Base-by-base conservation (phyloP, 495 filamentous ascomycete species). In the Apiosordaria backusii region DNA sequence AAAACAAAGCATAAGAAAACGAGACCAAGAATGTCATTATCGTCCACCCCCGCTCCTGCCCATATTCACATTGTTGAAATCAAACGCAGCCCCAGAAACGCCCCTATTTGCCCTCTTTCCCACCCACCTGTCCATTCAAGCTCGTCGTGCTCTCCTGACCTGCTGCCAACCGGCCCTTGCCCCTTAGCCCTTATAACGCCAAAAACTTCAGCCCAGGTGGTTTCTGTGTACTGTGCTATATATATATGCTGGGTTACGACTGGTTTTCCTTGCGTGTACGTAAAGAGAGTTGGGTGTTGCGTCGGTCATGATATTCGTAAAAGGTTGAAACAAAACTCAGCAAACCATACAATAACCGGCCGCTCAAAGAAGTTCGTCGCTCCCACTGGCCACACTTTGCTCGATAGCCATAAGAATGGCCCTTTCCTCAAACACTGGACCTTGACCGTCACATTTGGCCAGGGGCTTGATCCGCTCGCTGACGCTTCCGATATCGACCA, bases 391-490 rank as follows among this genome's bases (percentile, higher is more conserved):
- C 18, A 86, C 87, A 72, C 91, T 92, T 68, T 88, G 85, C 77
- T 92, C 86, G 71, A 99, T 93, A 19, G 90, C 92, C 69, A 82
- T 78, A 52, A 87, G 75, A 19, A 97, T 87, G 54, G 86, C 85
- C 6, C 84, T 78, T 76, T 97, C 94, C 66, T 89, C 88, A 75
- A 96, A 97, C 19, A 93, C 93, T 4, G 94, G 93, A 0, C 94
- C 94, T 70, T 90, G 87, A 6, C 94, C 94, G 81, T 97, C 89
- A 72, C 94, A 97, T 76, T 89, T 88, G n/a, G 91, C 90, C 71
- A 84, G 78, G 2, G 81, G 82, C 80, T 92, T 91, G 50, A 99
- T 75, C 23, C 87, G 78, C 68, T 92, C 88, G 68, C 86, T 88
- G 50, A 99, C 89, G 71, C 88, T 83, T 52, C 80, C 89, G 52